Base-by-base conservation (phyloP, 1,139 yeast species). In the Blastobotrys indianensis region DNA sequence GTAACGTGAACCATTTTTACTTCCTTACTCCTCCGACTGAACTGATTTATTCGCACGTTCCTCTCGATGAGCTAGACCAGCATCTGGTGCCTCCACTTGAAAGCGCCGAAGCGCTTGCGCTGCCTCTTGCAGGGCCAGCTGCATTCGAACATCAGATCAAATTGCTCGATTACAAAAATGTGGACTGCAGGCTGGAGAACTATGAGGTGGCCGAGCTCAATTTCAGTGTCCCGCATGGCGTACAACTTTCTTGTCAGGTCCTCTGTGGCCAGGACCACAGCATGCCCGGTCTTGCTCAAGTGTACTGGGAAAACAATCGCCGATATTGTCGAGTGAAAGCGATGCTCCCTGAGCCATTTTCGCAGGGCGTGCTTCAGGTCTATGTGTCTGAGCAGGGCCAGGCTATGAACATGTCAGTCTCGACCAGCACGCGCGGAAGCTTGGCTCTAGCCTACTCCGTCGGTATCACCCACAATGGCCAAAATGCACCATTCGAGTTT, bases 41-140 rank as follows among this genome's bases (percentile, higher is more conserved):
- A 51, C 62, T 87, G 42, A 77, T 92, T 13, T 84, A 84, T 50
- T 85, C 97, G 0, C 98, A 92, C 64, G 80, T 87, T 37, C 97
- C 98, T 8, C 74, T 80, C 15, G 78, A 80, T 46, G 79, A 79
- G 43, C 82, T 78, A 49, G 82, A 85, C 52, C 97, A 92, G 63
- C 95, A 85, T 66, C 79, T 90, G 12, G 75, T 79, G 30, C 97
- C 97, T 8, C 86, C 94, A 3, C 68, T 92, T 50, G 88, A 85
- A 52, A 84, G 85, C 40, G 75, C 79, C 52, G 79, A 84, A 35
- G 92, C 94, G 13, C 74, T 87, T 52, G 79, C 88, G 42, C 69
- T 90, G 44, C 98, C 97, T 0, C 74, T 94, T 39, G 79, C 85
- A 12, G 86, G 87, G 59, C 92, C 95, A 1, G 85, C 90, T 1